Evolutionary conservation across 129 eudicot species (phyloP).

Genomic region (Oenanthe sinensis): DNA sequence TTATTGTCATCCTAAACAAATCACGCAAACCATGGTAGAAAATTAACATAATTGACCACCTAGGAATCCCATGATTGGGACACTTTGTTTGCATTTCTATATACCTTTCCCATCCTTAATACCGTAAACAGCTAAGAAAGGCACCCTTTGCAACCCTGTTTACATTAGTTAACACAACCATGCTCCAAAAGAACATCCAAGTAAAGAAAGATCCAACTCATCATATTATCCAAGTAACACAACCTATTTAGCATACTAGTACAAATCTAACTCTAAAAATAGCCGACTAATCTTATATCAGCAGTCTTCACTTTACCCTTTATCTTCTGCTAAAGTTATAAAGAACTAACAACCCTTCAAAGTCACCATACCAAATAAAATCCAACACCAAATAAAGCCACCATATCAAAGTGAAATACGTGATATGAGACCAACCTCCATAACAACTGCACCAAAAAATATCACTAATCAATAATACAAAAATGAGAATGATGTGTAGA

Average conservation of each 20-base stretch:
- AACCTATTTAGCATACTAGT: background rate
- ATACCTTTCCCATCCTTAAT: background rate
- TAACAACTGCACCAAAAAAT: too few relatives aligned
- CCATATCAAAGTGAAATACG: too few relatives aligned
- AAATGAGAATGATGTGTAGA: too few relatives aligned
- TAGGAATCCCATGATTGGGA: background rate
- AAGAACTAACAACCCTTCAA: constrained; percentile 7
- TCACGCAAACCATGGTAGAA: background rate
- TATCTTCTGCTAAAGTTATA: constrained; percentile 4
- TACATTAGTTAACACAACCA: too few relatives aligned
- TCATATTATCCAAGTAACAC: background rate
- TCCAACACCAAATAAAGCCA: too few relatives aligned
- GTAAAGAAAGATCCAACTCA: too few relatives aligned
- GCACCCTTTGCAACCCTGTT: background rate
- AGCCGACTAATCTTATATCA: constrained; percentile 3
- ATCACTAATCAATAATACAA: too few relatives aligned
- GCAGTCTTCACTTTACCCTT: constrained; percentile 11
- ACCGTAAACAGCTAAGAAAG: too few relatives aligned
- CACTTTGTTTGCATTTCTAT: background rate
- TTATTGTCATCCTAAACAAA: background rate
- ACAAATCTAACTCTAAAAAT: constrained; percentile 1
- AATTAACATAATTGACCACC: background rate
- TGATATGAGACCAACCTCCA: too few relatives aligned
- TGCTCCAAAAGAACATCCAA: background rate
- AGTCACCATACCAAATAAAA: too few relatives aligned